Conservation (phyloP, 768 basidiomycete species). For the Gloeopeniophorella convolvens region DNA sequence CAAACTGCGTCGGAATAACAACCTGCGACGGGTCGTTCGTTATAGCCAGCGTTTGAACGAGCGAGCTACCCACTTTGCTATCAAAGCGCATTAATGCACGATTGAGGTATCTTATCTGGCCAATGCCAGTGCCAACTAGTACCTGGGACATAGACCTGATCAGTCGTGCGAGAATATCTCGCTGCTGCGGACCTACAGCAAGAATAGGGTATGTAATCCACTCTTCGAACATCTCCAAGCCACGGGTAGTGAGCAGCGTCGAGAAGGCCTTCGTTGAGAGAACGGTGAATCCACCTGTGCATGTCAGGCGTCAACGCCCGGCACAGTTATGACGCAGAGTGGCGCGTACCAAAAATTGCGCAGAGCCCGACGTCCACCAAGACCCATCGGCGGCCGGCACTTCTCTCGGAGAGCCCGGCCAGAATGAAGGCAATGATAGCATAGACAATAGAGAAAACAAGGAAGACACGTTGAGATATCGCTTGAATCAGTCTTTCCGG, state of each 20-base stretch:
- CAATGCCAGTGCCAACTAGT: constrained; percentile 65
- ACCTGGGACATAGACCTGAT: no score
- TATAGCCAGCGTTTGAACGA: background rate
- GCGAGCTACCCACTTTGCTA: constrained; percentile 61
- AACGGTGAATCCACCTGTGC: constrained; percentile 81
- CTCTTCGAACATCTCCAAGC: constrained; percentile 67
- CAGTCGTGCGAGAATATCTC: background rate
- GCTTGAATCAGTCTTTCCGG: constrained; percentile 62
- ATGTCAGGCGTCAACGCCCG: background rate
- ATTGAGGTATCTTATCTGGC: constrained; percentile 82
- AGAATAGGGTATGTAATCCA: constrained; percentile 84
- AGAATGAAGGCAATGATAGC: constrained; percentile 50
- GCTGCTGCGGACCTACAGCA: constrained; percentile 36
- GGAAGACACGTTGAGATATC: constrained; percentile 63
- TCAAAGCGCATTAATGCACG: constrained; percentile 90
- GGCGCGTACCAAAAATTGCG: constrained; percentile 65
- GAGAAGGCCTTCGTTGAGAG: constrained; percentile 90
- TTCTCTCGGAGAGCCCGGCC: constrained; percentile 57
- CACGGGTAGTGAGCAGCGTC: constrained; percentile 72
- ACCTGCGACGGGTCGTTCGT: constrained; percentile 37
- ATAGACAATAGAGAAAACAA: constrained; percentile 68
- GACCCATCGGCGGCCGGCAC: constrained; percentile 58
- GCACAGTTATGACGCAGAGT: constrained; percentile 6
- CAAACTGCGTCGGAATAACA: constrained; percentile 93
- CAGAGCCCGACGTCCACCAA: constrained; percentile 85